These are phyloP conservation scores for Alternaria viburni DNA, from an alignment of 2,329 filamentous ascomycete species.

Conservation along the genomic window DNA sequence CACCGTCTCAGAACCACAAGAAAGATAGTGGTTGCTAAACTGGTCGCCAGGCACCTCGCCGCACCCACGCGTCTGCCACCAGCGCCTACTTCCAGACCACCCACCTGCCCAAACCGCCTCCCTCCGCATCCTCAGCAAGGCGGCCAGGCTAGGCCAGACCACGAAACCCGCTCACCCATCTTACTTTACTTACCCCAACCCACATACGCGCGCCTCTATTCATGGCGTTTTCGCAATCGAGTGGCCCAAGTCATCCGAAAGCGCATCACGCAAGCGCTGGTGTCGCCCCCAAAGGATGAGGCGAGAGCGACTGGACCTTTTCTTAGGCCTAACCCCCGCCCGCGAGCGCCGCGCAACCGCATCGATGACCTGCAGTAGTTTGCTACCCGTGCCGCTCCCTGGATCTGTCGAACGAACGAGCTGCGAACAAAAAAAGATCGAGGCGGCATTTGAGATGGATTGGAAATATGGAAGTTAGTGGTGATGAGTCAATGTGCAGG, in stretches of 20 bases:
- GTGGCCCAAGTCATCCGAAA: neutral
- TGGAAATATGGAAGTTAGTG: neutral
- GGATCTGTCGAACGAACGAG: neutral
- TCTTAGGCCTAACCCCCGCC: conserved; percentile 11
- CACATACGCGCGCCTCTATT: neutral
- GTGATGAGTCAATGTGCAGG: neutral
- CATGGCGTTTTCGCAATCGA: neutral
- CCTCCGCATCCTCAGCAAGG: neutral
- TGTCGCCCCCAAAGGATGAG: neutral
- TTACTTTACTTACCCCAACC: neutral
- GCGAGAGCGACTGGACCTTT: conserved; percentile 5
- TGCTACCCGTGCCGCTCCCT: conserved; percentile 9
- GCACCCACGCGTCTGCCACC: conserved; percentile 12
- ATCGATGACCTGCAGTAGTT: conserved; percentile 18
- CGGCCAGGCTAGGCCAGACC: neutral
- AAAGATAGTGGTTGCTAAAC: neutral
- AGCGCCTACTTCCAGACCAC: conserved; percentile 9
- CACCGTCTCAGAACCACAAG: neutral
- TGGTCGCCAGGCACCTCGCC: conserved; percentile 4
- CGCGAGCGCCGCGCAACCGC: conserved; percentile 10
- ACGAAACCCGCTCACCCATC: neutral
- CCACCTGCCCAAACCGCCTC: neutral
- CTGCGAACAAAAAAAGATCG: neutral
- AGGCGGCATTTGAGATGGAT: neutral
- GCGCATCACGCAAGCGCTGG: conserved; percentile 9